Evolutionary conservation across 345 rosid genomes (phyloP).

Genomic region (Hibiscus tridactylites): DNA sequence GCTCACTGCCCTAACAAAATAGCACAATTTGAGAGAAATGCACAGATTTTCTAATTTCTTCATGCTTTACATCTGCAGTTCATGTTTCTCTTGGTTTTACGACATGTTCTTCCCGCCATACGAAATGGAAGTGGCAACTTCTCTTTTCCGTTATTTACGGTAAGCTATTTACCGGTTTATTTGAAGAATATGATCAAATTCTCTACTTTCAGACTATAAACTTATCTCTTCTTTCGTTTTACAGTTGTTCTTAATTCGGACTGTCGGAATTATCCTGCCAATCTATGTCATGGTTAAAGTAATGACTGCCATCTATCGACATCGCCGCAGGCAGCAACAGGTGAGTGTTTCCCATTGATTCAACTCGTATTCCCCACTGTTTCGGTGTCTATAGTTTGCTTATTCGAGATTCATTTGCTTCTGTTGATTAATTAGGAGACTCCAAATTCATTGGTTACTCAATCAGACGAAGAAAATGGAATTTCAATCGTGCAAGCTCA

Average conservation of each 20-base stretch:
- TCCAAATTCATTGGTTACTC: constrained; percentile 19
- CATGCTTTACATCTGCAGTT: constrained; percentile 42
- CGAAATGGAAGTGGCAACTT: constrained; percentile 28
- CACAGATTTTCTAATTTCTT: neutral
- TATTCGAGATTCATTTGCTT: neutral
- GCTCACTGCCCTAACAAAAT: too few relatives aligned
- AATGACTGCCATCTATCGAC: constrained; percentile 35
- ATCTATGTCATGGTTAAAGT: constrained; percentile 50
- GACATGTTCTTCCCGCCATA: constrained; percentile 67
- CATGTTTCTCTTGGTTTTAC: constrained; percentile 62
- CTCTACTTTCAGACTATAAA: neutral
- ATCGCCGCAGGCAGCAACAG: constrained; percentile 25
- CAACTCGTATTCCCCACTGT: neutral
- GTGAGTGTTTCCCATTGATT: constrained; percentile 17
- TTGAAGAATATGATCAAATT: neutral
- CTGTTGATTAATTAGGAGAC: constrained; percentile 23
- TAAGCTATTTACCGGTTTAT: constrained; percentile 11
- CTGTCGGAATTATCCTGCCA: constrained; percentile 62
- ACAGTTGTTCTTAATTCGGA: constrained; percentile 53
- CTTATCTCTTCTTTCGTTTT: neutral
- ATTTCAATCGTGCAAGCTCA: constrained; percentile 20
- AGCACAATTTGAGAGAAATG: too few relatives aligned
- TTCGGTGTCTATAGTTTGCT: neutral
- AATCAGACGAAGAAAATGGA: constrained; percentile 61
- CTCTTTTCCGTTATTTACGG: constrained; percentile 50